Base-by-base conservation (phyloP, 1,284 basidiomycete species). In the Heterobasidion irregulare region DNA sequence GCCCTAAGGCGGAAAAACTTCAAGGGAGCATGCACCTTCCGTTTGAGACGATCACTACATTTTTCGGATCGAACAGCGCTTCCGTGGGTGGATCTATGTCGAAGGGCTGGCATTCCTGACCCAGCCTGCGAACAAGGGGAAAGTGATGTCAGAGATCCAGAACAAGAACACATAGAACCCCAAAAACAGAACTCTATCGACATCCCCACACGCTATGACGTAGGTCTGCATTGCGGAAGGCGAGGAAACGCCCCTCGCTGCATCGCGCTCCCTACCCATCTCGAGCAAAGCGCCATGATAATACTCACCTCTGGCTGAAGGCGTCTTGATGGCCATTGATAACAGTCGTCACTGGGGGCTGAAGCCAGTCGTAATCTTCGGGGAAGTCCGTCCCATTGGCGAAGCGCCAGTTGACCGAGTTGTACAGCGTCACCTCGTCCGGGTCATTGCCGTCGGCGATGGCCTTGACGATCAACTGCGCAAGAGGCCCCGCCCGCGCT, bases 81-180 rank as follows among this genome's bases (percentile, higher is more conserved):
- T 72, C 66, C 8, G 66, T 62, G 1, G 79, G 78, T 16, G 76
- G 70, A 38, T 66, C 63, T 59, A 72, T 65, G 41, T 67, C 63
- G 63, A 79, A 80, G 7, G 79, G 78, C 64, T 80, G 75, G 63
- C 82, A 84, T 63, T 81, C 79, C 59, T 81, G 73, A 33, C 80
- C 80, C 36, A 83, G 65, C 51, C 79, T 80, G 13, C 49, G 57
- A 18, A 45, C 15, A 12, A 34, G 26, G 55, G 35, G 53, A 50
- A 12, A 52, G 43, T 41, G 19, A 50, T 41, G 18, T 32, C 44
- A 35, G 18, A 16, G 36, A 18, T 18, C 50, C 13, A 48, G 34
- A 43, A 26, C 10, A 6, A 2, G 8, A 26, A 52, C 43, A 35
- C 41, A 13, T 9, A 38, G 47, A 48, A 15, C 8, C 26, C 32